Percentiles rank a stretch among this genome's conserved stretches.
These are phyloP conservation scores for Saraca asoca DNA, from an alignment of 331 rosid genomes.

Conservation along the genomic window DNA sequence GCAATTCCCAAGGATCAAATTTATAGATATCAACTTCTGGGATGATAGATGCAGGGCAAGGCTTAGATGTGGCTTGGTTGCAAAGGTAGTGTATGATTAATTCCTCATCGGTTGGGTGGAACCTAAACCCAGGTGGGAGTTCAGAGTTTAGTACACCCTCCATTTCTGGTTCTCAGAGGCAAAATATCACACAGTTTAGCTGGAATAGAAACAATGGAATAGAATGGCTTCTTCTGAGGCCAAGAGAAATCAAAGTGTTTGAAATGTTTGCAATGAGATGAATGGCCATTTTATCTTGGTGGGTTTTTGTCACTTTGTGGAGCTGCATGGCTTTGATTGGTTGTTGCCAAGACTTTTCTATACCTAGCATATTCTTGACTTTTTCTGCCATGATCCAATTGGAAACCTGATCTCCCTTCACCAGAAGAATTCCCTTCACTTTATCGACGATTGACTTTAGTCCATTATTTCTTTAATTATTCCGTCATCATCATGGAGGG, in stretches of 20 bases:
- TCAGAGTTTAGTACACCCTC: slow-evolving; percentile 46
- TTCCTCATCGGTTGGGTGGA: slow-evolving; percentile 97
- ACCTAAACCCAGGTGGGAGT: slow-evolving; percentile 97
- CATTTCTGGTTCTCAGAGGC: slow-evolving; percentile 36
- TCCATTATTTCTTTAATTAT: no score
- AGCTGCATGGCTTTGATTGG: slow-evolving; percentile 63
- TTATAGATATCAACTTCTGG: slow-evolving; percentile 91
- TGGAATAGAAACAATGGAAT: background rate
- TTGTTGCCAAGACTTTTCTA: slow-evolving; percentile 50
- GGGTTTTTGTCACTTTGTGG: slow-evolving; percentile 57
- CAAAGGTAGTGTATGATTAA: slow-evolving; percentile 74
- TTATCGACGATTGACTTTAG: slow-evolving; percentile 32
- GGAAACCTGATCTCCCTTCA: background rate
- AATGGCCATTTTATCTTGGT: slow-evolving; percentile 58
- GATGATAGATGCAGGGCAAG: slow-evolving; percentile 87
- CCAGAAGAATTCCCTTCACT: no score
- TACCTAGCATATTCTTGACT: slow-evolving; percentile 41
- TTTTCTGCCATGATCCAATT: slow-evolving; percentile 27
- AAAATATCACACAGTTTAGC: background rate
- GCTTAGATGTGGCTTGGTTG: slow-evolving; percentile 86
- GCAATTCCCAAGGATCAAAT: slow-evolving; percentile 92
- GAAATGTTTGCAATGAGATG: slow-evolving; percentile 76
- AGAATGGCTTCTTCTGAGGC: background rate
- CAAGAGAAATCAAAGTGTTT: slow-evolving; percentile 52
- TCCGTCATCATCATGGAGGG: no score